phyloP scores from a whole-genome alignment of 768 basidiomycete species.

The Naganishia antarctica region DNA sequence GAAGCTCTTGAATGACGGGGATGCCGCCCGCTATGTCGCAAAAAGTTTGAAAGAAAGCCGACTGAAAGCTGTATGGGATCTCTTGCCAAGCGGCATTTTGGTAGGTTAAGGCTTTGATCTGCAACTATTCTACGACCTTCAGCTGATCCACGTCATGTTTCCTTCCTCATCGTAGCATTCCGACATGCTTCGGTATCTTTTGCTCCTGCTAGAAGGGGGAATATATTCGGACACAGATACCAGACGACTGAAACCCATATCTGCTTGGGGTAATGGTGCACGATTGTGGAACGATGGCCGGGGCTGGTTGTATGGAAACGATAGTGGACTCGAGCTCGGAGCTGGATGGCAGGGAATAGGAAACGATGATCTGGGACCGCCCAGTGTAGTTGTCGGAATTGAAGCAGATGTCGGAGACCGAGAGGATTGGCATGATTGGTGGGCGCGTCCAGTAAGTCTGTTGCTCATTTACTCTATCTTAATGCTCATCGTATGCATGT shows the following conservation, averaged over 20 bases:
- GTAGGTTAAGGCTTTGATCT: conserved; percentile 30
- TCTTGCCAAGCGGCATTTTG: conserved; percentile 44
- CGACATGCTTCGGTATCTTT: conserved; percentile 44
- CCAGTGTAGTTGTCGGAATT: conserved; percentile 51
- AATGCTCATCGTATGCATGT: too few relatives aligned
- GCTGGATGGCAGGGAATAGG: conserved; percentile 28
- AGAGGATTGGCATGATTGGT: conserved; percentile 52
- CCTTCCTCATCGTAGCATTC: conserved; percentile 33
- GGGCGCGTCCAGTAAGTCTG: conserved; percentile 46
- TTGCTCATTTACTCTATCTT: neutral
- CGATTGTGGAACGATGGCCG: conserved; percentile 34
- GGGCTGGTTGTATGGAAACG: conserved; percentile 32
- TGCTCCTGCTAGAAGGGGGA: conserved; percentile 43
- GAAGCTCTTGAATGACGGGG: conserved; percentile 41
- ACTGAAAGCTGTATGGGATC: conserved; percentile 40
- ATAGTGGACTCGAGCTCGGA: conserved; percentile 23
- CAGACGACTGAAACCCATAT: conserved; percentile 42
- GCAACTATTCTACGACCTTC: neutral
- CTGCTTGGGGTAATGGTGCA: conserved; percentile 41
- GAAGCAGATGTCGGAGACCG: conserved; percentile 54
- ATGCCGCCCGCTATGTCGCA: conserved; percentile 32
- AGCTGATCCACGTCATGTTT: neutral
- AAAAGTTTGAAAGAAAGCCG: conserved; percentile 32
- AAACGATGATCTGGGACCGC: conserved; percentile 32
- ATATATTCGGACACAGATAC: conserved; percentile 52